phyloP scores from a whole-genome alignment of 345 rosid genomes.

The Pelargonium nanum region DNA sequence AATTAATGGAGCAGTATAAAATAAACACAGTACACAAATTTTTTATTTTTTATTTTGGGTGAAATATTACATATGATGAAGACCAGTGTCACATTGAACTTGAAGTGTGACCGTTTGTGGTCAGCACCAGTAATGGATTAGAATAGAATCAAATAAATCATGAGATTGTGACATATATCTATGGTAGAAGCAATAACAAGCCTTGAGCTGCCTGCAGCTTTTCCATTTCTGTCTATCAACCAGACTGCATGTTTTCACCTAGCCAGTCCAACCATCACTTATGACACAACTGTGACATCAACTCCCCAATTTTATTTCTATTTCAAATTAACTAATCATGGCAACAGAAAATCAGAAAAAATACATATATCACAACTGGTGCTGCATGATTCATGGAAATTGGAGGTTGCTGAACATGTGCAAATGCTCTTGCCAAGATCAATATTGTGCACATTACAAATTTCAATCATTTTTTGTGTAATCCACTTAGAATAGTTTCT shows the following conservation, averaged over 20 bases:
- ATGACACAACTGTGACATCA: background rate
- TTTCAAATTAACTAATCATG: too few relatives aligned
- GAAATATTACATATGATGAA: background rate
- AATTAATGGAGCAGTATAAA: too few relatives aligned
- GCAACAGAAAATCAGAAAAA: too few relatives aligned
- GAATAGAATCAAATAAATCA: slow-evolving; percentile 7
- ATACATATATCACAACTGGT: too few relatives aligned
- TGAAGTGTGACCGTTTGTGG: slow-evolving; percentile 33
- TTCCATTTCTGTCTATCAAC: background rate
- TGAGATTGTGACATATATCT: background rate
- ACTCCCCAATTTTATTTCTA: too few relatives aligned
- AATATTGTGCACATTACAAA: background rate
- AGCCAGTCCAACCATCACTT: too few relatives aligned
- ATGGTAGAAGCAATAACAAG: too few relatives aligned
- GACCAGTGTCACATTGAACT: background rate
- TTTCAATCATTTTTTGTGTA: slow-evolving; percentile 18
- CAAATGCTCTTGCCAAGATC: too few relatives aligned
- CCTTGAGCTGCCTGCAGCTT: slow-evolving; percentile 15
- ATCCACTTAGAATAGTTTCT: slow-evolving; percentile 11
- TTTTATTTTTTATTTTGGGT: background rate
- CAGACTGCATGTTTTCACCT: background rate
- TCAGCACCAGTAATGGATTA: slow-evolving; percentile 14
- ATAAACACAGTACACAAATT: too few relatives aligned
- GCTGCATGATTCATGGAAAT: too few relatives aligned
- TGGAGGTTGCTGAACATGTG: too few relatives aligned